Conservation (phyloP, 352 stramenopile species). For the Thalassiosira delicatula region DNA sequence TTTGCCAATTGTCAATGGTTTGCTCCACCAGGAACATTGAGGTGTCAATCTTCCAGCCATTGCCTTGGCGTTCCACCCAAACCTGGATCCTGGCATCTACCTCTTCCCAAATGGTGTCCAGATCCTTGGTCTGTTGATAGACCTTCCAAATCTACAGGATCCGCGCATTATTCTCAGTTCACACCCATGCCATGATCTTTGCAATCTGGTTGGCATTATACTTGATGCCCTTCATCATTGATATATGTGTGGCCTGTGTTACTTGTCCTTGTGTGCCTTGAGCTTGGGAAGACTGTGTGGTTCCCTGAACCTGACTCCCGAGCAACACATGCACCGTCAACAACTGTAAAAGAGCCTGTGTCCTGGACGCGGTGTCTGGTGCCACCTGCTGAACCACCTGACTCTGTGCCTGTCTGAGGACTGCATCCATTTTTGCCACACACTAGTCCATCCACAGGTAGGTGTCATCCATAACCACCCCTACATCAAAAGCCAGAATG, state of each 20-base stretch:
- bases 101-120: slow-evolving; percentile 3
- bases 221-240: slow-evolving; percentile 11
- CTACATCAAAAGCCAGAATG: slow-evolving; percentile 1
- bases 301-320: background rate
- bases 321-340: background rate
- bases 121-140: background rate
- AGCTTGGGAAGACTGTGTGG: background rate
- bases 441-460: background rate
- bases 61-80: background rate
- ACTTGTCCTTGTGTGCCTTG: background rate
- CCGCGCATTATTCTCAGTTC: background rate
- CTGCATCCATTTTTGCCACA: background rate
- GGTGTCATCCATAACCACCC: background rate
- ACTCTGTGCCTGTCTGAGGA: background rate
- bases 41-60: background rate
- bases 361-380: background rate
- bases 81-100: background rate
- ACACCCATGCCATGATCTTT: slow-evolving; percentile 3
- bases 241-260: background rate
- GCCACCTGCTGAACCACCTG: background rate
- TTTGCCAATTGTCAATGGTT: background rate
- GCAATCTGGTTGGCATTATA: slow-evolving; percentile 11
- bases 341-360: background rate
- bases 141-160: slow-evolving; percentile 5
- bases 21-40: slow-evolving; percentile 10